Conservation (phyloP, 371 early-diverging fungal genomes). For the Gilbertella persicaria region DNA sequence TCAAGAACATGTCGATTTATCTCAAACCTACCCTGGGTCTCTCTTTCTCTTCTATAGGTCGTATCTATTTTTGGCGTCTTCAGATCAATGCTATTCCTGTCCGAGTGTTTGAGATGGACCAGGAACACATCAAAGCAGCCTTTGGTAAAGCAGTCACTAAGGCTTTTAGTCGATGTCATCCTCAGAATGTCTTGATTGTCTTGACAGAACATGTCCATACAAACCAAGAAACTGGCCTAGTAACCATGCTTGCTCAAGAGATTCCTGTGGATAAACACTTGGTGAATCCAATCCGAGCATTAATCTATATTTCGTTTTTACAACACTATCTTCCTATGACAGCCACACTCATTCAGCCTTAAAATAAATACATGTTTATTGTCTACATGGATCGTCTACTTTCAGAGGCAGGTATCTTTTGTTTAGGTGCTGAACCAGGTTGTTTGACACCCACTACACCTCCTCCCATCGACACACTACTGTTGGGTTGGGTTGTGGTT, state of each 20-base stretch:
- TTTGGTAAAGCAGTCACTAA: too few relatives aligned
- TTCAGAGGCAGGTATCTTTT: slow-evolving; percentile 13
- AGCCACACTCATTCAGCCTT: too few relatives aligned
- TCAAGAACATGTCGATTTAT: too few relatives aligned
- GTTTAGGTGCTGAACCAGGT: slow-evolving; percentile 21
- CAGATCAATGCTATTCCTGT: too few relatives aligned
- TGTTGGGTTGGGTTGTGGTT: slow-evolving; percentile 13
- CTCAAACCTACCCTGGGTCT: too few relatives aligned
- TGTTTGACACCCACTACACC: slow-evolving; percentile 52
- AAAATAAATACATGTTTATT: too few relatives aligned
- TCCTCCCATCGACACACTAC: slow-evolving; percentile 52
- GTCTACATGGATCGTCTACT: slow-evolving; percentile 26
- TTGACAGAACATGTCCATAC: neutral
- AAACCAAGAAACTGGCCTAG: neutral
- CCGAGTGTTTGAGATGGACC: too few relatives aligned
- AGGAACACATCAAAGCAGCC: too few relatives aligned
- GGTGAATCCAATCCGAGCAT: neutral
- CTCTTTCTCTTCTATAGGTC: too few relatives aligned
- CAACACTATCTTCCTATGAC: neutral
- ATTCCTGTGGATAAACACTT: neutral
- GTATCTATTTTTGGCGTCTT: too few relatives aligned
- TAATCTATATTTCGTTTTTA: neutral
- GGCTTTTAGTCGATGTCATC: too few relatives aligned
- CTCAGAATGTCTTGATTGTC: neutral
- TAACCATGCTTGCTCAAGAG: neutral